Base-by-base conservation (phyloP, 2,329 filamentous ascomycete genomes). In the Colletotrichum cordylinicola region DNA sequence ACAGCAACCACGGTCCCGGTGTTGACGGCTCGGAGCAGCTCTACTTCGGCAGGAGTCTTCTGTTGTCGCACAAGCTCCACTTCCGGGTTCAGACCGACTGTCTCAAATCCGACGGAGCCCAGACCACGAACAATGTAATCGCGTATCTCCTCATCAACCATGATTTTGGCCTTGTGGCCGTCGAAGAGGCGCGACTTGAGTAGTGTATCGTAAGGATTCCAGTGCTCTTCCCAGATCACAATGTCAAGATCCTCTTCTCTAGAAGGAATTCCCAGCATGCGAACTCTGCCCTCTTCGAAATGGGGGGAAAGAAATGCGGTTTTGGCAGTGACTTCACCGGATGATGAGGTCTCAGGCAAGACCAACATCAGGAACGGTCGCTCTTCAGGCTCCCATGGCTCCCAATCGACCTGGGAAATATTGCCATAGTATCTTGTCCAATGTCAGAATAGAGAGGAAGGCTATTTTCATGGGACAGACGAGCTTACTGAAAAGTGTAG, bases 341-440 rank as follows among this genome's bases (percentile, higher is more conserved):
- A 81, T 2, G 79, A 67, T 1, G 80, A 77, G n/a, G 82, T 80
- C 39, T 83, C 77, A 0, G 91, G 91, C 43, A 89, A 83, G 13
- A 93, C 85, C 21, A 93, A 79, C 90, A 93, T 92, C 27, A 93
- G 81, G 74, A 93, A 92, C 0, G 91, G 91, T 2, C 91, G 87
- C 79, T 93, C 91, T 79, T 93, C 91, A 0, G 91, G 91, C 84
- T 93, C 91, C 91, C 91, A 93, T 1, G 89, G 88, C 77, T 93
- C 91, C 91, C 91, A 93, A 75, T 93, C 89, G 1, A 80, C 81
- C 79, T 93, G 91, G 1, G 90, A 91, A 56, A 91, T 86, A 79
- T 93, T 93, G 62, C 87, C 91, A 79, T 92, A 93, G 81, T 93
- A 88, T 48, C 84, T 8, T 29, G 5, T 27, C 10, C 35, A 9